Evolutionary conservation across 148 eudicot genomes (phyloP).

Genomic region (Vaccinium corymbosum): DNA sequence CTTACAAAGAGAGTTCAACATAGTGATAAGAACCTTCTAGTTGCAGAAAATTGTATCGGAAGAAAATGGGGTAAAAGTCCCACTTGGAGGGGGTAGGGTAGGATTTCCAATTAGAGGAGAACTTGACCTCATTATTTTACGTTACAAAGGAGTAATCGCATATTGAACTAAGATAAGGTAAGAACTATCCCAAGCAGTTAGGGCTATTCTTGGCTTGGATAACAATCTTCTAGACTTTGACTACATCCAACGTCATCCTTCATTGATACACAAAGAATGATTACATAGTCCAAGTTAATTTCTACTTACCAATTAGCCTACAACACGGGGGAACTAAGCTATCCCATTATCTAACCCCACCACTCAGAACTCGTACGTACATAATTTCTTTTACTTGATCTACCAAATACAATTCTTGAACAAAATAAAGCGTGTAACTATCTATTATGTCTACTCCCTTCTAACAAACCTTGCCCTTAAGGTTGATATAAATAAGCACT

Average conservation of each 20-base stretch:
- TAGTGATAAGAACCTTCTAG: neutral
- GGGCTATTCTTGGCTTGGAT: neutral
- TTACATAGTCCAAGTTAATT: neutral
- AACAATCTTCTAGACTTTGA: neutral
- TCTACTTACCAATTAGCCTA: neutral
- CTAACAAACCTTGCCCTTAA: neutral
- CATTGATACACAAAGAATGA: neutral
- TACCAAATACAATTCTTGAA: neutral
- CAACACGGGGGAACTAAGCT: neutral
- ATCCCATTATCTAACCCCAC: neutral
- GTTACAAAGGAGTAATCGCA: neutral
- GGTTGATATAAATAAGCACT: neutral
- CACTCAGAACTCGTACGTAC: neutral
- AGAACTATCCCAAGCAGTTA: neutral
- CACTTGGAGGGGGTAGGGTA: neutral
- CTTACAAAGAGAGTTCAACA: neutral
- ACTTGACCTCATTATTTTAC: neutral
- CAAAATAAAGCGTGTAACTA: neutral
- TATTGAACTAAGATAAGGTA: neutral
- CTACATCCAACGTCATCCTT: neutral
- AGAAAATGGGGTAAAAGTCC: neutral
- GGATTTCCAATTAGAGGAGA: neutral
- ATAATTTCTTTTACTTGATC: neutral
- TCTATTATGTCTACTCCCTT: neutral
- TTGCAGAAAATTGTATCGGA: neutral